These are phyloP conservation scores for Trichosporon asahii DNA, from an alignment of 1,284 basidiomycete genomes.

Conservation along the genomic window DNA sequence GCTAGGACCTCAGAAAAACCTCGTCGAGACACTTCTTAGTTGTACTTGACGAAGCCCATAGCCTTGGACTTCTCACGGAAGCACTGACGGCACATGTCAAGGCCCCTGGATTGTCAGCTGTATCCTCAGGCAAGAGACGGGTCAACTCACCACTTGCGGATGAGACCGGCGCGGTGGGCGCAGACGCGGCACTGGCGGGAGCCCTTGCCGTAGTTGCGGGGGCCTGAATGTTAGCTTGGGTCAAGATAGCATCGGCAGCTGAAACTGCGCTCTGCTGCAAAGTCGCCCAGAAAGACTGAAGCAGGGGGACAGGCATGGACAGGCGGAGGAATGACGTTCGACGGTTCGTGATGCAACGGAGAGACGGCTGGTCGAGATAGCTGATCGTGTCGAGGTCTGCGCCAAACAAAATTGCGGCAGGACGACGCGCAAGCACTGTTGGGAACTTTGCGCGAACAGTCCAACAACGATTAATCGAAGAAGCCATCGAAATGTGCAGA, in stretches of 20 bases:
- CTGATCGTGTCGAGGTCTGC: neutral
- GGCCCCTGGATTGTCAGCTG: constrained; percentile 55
- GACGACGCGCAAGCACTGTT: neutral
- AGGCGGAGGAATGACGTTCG: neutral
- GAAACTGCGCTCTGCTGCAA: too few relatives aligned
- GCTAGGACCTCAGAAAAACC: constrained; percentile 17
- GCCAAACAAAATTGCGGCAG: neutral
- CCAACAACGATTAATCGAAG: neutral
- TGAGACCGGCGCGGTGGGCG: constrained; percentile 92
- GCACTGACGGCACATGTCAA: constrained; percentile 96
- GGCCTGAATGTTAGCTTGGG: constrained; percentile 53
- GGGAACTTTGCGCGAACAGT: neutral
- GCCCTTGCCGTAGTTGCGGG: constrained; percentile 92
- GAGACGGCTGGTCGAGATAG: neutral
- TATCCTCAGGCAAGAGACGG: constrained; percentile 12
- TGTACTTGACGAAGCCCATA: constrained; percentile 81
- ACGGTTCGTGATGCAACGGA: neutral
- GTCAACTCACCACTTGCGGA: constrained; percentile 54
- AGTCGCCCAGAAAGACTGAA: too few relatives aligned
- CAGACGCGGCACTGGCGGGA: constrained; percentile 94
- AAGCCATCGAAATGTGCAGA: neutral
- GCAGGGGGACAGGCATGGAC: too few relatives aligned
- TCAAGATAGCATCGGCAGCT: neutral
- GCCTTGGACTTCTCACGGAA: constrained; percentile 90
- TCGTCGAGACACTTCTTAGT: constrained; percentile 29